Conservation (phyloP, 495 filamentous ascomycete genomes). For the Pyronema omphalodes region DNA sequence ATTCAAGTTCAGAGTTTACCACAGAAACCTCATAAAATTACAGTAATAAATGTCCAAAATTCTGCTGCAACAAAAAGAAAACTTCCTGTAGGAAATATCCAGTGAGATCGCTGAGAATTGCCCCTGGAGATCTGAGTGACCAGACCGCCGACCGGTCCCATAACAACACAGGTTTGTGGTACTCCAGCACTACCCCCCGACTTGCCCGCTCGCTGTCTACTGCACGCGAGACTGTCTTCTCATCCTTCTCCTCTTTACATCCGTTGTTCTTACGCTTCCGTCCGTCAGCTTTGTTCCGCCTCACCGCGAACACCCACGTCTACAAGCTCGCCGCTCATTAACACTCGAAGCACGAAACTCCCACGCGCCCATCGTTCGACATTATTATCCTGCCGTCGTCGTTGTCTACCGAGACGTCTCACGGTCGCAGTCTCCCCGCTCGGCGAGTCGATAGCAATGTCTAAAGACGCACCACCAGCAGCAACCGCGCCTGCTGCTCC, state of each 20-base stretch:
- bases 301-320: neutral
- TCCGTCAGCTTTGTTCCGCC: constrained; percentile 13
- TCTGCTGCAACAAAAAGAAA: too few species aligned
- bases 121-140: neutral
- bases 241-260: constrained; percentile 19
- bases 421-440: neutral
- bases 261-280: constrained; percentile 13
- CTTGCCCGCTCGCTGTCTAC: neutral
- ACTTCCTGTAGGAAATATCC: neutral
- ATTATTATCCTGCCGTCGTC: neutral
- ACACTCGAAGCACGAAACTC: neutral
- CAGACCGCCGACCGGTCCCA: neutral
- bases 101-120: neutral
- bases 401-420: neutral
- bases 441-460: constrained; percentile 13
- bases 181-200: neutral
- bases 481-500: neutral
- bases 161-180: neutral
- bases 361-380: too few species aligned
- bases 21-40: too few species aligned
- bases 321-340: constrained; percentile 5
- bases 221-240: constrained; percentile 2
- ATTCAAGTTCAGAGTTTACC: too few species aligned
- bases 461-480: constrained; percentile 17
- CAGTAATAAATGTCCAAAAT: too few species aligned